Base-by-base conservation (phyloP, 345 rosid genomes). In the Euphorbia peplus region DNA sequence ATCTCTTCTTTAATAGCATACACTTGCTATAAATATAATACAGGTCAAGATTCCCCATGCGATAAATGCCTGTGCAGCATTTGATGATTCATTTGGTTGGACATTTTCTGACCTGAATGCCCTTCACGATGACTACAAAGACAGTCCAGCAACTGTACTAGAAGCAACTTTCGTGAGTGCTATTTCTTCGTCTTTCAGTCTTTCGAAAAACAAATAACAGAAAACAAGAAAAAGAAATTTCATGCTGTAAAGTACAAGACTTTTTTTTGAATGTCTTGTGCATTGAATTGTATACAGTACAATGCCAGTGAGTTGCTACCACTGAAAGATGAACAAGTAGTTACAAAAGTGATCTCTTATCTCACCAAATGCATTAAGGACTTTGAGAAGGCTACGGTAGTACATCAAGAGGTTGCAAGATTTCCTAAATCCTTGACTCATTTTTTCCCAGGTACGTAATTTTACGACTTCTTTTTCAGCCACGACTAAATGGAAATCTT, bases 51-150 rank as follows among this genome's bases (percentile, higher is more conserved):
- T 88, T 67, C 86, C 87, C 26, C 74, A 80, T 74, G 78, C 87
- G 15, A 58, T 77, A 67, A 88, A 86, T 58, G 78, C 77, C 48
- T 84, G 85, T 53, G 75, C 84, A 15, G 85, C 79, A 63, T 67
- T 75, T 30, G 83, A 81, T 50, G 76, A 83, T 69, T 78, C 83
- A 54, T 66, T 75, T 35, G 82, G 85, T 1, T 83, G 87, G 84
- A 79, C 87, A 29, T 81, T 88, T 84, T 85, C 81, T 22, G 73
- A 86, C 74, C 75, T 85, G 83, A 86, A 79, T 58, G 79, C 52
- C n/a, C 79, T 83, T 57, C 68, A 78, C 1, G 83, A 86, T 1
- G 76, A 83, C 66, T 82, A 86, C 48, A 80, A 76, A 73, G 77
- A 75, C 6, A 68, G 74, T 19, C 72, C 67, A 19, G 63, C 6